Base-by-base conservation (phyloP, 2,329 filamentous ascomycete species). In the Phialophora chinensis region DNA sequence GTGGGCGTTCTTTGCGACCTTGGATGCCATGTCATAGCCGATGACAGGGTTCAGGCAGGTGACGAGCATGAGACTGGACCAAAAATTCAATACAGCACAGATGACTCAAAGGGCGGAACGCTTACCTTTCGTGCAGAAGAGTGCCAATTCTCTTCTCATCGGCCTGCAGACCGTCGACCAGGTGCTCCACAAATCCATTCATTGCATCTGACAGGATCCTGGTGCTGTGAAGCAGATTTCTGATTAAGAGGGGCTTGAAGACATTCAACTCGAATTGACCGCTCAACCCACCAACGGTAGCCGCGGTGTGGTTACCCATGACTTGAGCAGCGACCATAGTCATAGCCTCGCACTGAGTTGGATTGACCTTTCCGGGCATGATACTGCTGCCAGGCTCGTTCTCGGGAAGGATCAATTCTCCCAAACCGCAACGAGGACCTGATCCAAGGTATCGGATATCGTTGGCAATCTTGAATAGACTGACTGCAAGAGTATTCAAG, bases 281-380 rank as follows among this genome's bases (percentile, higher is more conserved):
- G 83, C 95, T 96, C 84, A 96, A 96, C 77, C 94, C 95, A 70
- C 93, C 92, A 74, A 98, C 92, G 33, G 94, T 97, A 68, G 92
- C 89, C 44, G 95, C 92, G 62, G 93, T 90, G 78, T 98, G 89
- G 86, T 99, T 99, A 76, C 95, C 95, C 87, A 98, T 97, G 69
- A 99, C 94, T 82, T 99, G 95, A 23, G 92, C 88, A 84, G 94
- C 97, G 68, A 98, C 85, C 95, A 99, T 99, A 74, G 95, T 98
- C 79, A 99, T 84, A 69, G 93, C 91, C 85, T 99, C 95, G 82
- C 93, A 97, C 83, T 99, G 95, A 35, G 95, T 99, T 35, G 95
- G 95, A 85, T 99, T 99, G 79, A 99, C 95, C 85, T 99, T 99
- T 76, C 95, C 95, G 53, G 95, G 95, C 95, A 99, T 99, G 85